phyloP scores from a whole-genome alignment of 140 eudicot species.

The Bidens hawaiensis region DNA sequence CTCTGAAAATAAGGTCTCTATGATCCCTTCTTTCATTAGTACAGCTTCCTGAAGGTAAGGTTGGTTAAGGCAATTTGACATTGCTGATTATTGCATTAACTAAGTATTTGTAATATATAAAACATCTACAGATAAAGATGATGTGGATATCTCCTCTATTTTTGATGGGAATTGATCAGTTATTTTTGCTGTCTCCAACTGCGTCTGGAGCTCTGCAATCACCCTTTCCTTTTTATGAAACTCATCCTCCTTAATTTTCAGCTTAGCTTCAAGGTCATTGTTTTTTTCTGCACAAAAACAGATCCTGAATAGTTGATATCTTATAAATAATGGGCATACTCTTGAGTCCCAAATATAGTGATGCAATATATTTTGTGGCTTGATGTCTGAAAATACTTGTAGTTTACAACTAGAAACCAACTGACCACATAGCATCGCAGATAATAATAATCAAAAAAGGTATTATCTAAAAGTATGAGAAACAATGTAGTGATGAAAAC shows the following conservation, averaged over 20 bases:
- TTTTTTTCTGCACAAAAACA: slow-evolving; percentile 42
- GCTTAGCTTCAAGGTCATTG: slow-evolving; percentile 40
- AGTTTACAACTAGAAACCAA: not conserved
- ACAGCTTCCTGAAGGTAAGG: slow-evolving; percentile 56
- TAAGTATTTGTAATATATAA: not conserved
- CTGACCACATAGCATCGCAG: not conserved
- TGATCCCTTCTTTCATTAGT: slow-evolving; percentile 43
- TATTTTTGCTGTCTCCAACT: slow-evolving; percentile 36
- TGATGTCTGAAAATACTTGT: not conserved
- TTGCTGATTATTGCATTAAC: slow-evolving; percentile 1
- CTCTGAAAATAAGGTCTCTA: slow-evolving; percentile 43
- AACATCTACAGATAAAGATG: not conserved
- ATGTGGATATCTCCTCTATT: slow-evolving; percentile 54
- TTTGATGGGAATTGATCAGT: slow-evolving; percentile 26
- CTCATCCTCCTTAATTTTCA: slow-evolving; percentile 35
- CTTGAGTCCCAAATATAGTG: not conserved
- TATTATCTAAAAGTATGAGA: not conserved
- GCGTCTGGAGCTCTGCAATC: slow-evolving; percentile 52
- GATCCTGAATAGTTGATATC: not conserved
- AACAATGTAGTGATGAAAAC: slow-evolving; percentile 3
- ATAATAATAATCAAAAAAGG: not conserved
- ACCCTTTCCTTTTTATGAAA: slow-evolving; percentile 37
- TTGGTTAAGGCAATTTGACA: slow-evolving; percentile 37
- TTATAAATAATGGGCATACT: not conserved
- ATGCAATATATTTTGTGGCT: not conserved